These are phyloP conservation scores for Quercus phellos DNA, from an alignment of 331 rosid genomes.

Conservation along the genomic window DNA sequence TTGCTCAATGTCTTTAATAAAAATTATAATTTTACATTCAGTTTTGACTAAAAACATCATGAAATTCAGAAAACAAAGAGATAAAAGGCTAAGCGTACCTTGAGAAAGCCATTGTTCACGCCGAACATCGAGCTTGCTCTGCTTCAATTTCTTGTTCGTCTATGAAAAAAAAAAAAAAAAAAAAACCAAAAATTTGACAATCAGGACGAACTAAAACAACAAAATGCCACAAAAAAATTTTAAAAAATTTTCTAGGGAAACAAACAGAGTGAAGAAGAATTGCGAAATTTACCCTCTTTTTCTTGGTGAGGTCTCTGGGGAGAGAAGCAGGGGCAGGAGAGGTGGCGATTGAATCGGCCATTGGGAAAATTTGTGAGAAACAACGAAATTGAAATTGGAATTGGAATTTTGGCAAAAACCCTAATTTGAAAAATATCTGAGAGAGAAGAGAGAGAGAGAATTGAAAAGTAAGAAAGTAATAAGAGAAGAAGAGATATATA, in stretches of 20 bases:
- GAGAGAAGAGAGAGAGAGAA: background rate
- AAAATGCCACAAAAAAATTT: background rate
- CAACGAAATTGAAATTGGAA: background rate
- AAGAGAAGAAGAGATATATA: background rate
- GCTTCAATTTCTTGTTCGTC: conserved; percentile 50
- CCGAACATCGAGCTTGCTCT: conserved; percentile 64
- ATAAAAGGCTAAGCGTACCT: conserved; percentile 30
- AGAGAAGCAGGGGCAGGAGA: conserved; percentile 15
- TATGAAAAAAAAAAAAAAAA: background rate
- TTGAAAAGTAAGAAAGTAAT: background rate
- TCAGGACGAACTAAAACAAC: background rate
- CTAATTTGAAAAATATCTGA: background rate
- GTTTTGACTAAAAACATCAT: background rate
- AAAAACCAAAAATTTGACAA: too few species aligned
- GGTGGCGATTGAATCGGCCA: conserved; percentile 35
- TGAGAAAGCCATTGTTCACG: conserved; percentile 69
- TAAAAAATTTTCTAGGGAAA: background rate
- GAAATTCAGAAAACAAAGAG: background rate
- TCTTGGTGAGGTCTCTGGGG: conserved; percentile 37
- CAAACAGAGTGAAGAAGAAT: background rate
- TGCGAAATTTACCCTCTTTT: conserved; percentile 47
- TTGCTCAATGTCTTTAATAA: background rate
- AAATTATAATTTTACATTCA: background rate
- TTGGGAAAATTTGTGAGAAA: conserved; percentile 16
- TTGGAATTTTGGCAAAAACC: background rate